These are phyloP conservation scores for Tetradesmus obliquus DNA, from an alignment of 139 green algal species.

Conservation along the genomic window DNA sequence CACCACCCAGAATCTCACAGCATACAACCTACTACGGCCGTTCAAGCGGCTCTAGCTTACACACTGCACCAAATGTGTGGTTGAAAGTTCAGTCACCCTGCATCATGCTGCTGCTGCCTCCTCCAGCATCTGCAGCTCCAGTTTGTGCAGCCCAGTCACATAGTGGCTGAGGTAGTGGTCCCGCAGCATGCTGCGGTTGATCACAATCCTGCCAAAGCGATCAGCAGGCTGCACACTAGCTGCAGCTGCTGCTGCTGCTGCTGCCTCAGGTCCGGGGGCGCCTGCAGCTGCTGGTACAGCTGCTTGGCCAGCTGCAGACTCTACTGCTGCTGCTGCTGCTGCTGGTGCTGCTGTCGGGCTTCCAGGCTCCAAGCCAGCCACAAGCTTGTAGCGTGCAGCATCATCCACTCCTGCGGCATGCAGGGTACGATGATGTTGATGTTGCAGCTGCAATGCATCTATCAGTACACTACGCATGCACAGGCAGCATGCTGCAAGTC, in stretches of 20 bases:
- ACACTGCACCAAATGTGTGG: neutral
- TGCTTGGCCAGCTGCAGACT: neutral
- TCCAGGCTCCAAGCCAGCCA: neutral
- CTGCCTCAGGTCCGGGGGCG: neutral
- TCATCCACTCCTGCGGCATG: neutral
- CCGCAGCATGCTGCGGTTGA: slow-evolving; percentile 46
- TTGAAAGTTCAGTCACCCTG: neutral
- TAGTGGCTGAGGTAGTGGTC: slow-evolving; percentile 50
- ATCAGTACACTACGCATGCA: no score
- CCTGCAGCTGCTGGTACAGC: neutral
- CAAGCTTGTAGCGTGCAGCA: neutral
- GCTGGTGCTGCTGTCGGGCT: neutral
- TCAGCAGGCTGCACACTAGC: neutral
- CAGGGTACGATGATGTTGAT: neutral
- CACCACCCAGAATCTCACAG: neutral
- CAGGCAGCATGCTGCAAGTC: no score
- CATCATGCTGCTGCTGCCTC: slow-evolving; percentile 1
- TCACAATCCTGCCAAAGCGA: slow-evolving; percentile 23
- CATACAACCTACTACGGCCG: no score
- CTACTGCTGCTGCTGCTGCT: neutral
- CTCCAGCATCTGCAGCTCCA: slow-evolving; percentile 20
- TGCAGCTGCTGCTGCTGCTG: neutral
- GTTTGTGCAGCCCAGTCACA: slow-evolving; percentile 17
- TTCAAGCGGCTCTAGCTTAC: neutral
- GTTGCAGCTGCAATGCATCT: no score